phyloP scores from a whole-genome alignment of 148 eudicot genomes.

The Persicaria tinctoria region DNA sequence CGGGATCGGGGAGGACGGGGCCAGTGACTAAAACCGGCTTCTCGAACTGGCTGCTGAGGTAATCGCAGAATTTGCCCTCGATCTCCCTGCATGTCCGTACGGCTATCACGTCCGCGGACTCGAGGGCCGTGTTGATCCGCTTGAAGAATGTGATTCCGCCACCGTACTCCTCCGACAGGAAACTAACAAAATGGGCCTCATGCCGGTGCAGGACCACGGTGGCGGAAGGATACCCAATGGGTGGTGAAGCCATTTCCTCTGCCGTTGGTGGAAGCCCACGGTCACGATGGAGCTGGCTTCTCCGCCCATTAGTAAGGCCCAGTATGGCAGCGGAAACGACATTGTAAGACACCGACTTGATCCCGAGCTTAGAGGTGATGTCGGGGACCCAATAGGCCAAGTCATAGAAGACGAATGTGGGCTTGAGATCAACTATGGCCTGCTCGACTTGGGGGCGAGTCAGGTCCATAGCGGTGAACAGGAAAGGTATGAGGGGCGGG shows the following conservation, averaged over 20 bases:
- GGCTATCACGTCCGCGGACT: background rate
- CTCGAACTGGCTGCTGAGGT: background rate
- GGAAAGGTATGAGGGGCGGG: slow-evolving; percentile 21
- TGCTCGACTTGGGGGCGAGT: slow-evolving; percentile 29
- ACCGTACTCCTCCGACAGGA: slow-evolving; percentile 33
- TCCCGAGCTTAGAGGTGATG: slow-evolving; percentile 26
- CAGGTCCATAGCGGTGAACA: slow-evolving; percentile 48
- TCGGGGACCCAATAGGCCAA: slow-evolving; percentile 44
- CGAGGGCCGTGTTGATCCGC: background rate
- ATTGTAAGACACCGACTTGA: slow-evolving; percentile 37
- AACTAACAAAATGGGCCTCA: slow-evolving; percentile 26
- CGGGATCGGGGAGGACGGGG: background rate
- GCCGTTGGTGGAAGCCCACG: slow-evolving; percentile 12
- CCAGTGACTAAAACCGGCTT: background rate
- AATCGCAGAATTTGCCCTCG: background rate
- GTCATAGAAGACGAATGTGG: slow-evolving; percentile 42
- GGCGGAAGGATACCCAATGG: slow-evolving; percentile 47
- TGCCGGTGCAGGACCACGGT: slow-evolving; percentile 28
- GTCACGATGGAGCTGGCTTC: background rate
- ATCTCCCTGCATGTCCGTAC: background rate
- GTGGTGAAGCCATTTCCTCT: slow-evolving; percentile 33
- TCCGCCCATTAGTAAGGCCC: slow-evolving; percentile 1
- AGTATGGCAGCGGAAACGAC: slow-evolving; percentile 47
- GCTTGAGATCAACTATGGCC: slow-evolving; percentile 14
- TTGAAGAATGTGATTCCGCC: slow-evolving; percentile 28